Conservation (phyloP, 306 rosid species). For the Begonia fuchsioides region DNA sequence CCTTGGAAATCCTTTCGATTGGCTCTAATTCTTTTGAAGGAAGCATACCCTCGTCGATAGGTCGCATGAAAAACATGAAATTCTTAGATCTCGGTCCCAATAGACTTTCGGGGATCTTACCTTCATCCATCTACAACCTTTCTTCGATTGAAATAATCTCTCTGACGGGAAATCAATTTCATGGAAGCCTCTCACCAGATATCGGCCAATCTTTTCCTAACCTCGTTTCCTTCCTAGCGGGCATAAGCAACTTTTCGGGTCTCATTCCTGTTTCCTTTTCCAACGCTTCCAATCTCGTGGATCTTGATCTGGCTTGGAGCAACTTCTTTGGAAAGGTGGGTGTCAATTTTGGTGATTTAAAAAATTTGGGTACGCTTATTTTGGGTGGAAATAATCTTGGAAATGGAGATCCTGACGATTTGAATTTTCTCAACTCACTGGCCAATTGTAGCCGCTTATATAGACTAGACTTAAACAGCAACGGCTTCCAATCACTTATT, state of each 20-base stretch:
- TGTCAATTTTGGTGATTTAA: background rate
- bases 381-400: background rate
- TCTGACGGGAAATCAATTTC: background rate
- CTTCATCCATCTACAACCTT: constrained; percentile 20
- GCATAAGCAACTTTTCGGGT: background rate
- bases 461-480: background rate
- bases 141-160: constrained; percentile 8
- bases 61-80: constrained; percentile 29
- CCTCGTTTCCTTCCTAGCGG: background rate
- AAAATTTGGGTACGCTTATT: background rate
- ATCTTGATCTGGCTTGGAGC: background rate
- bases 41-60: constrained; percentile 13
- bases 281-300: background rate
- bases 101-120: constrained; percentile 44
- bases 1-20: constrained; percentile 31
- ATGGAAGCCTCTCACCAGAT: background rate
- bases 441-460: background rate
- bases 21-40: constrained; percentile 50
- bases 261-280: background rate
- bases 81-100: constrained; percentile 35
- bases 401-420: background rate
- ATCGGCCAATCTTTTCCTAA: background rate
- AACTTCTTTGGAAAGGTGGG: background rate
- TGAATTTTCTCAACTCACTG: background rate
- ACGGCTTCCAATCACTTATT: background rate